Evolutionary conservation across 352 stramenopile genomes (phyloP), one percentile per base, ranked within the genome.

Genomic region (Pythium sp.): DNA sequence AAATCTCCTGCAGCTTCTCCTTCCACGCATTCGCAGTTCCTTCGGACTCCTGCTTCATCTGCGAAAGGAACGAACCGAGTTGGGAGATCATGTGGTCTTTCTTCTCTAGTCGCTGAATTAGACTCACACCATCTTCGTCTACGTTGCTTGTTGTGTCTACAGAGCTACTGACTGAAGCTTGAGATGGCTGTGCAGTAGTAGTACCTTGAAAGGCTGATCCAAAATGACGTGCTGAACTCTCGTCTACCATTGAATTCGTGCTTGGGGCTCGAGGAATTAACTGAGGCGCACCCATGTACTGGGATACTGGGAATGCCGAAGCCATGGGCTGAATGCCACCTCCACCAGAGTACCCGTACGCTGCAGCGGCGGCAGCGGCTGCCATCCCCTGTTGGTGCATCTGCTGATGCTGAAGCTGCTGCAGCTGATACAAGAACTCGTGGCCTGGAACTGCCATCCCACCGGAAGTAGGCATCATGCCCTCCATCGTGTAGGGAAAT

Each of bases 21-120:
- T 87, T 86, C 81, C 81, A 90, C 4, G 77, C 80, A 20, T 71
- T 71, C 0, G 80, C 74, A 3, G 75, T 90, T 2, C 81, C 81
- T 62, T 92, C 81, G 0, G 81, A 86, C 18, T 92, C 81, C 46
- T 90, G 84, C 65, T 92, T 85, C 78, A 92, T 89, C 51, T 92
- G 84, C 1, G 80, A 73, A 5, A 92, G 62, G n/a, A 92, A 85
- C 0, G 80, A 86, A 14, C 81, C 81, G n/a, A 92, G 70, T 43
- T 92, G 84, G 1, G 77, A 71, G 15, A 92, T 75, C 68, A 90
- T 88, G 26, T 88, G 79, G 1, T 85, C 81, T 61, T 86, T 90
- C 69, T 86, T 89, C 46, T 91, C 76, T 15, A 79, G 70, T 0
- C 76, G 68, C 20, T 72, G 62, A 46, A 77, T 64, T 1, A 80